Evolutionary conservation across 495 filamentous ascomycete genomes (phyloP), one percentile per base, ranked within the genome.

Genomic region (Neurospora africana): DNA sequence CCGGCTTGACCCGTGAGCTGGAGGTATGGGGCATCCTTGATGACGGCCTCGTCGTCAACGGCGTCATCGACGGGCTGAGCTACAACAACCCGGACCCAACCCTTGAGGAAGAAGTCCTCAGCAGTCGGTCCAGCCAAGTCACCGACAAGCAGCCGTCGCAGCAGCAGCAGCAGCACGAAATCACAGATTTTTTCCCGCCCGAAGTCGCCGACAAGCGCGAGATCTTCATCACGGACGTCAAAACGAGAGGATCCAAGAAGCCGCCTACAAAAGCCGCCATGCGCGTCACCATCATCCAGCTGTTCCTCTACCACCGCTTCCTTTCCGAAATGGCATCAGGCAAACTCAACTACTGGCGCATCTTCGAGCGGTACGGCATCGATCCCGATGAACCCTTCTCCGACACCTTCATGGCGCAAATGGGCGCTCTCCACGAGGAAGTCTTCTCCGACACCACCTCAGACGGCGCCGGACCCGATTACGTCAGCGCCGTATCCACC

Each of bases 291-390:
- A 84, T 89, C 69, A 89, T 97, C 69, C 95, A 99, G 79, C 84
- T 99, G 9, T 94, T 96, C 82, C 82, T 98, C 2, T 99, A 99
- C 77, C 93, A 93, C 75, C 90, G 89, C n/a, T 89, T 98, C 69
- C 86, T 99, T 37, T 89, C 89, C 44, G 83, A 88, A 4, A 85
- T 98, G 73, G 88, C 90, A n/a, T 85, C 87, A 3, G 90, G 87
- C 72, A 82, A 85, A n/a, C 86, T 97, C 1, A 87, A 92, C 70
- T 89, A 93, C 43, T 77, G 85, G 23, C 74, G 82, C 7, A 82
- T 98, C 15, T 89, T 94, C 65, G 76, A 83, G 10, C 90, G 93
- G 15, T 93, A 97, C 75, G 79, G 82, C 0, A 83, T 99, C 8
- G 84, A 92, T 65, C 79, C 88, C 1, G 79, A 89, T 5, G 84